A percentile compares a stretch with the other conserved stretches of the same genome.
Conservation (phyloP, 176 grass and related monocot species). For the Urochloa ruziziensis region DNA sequence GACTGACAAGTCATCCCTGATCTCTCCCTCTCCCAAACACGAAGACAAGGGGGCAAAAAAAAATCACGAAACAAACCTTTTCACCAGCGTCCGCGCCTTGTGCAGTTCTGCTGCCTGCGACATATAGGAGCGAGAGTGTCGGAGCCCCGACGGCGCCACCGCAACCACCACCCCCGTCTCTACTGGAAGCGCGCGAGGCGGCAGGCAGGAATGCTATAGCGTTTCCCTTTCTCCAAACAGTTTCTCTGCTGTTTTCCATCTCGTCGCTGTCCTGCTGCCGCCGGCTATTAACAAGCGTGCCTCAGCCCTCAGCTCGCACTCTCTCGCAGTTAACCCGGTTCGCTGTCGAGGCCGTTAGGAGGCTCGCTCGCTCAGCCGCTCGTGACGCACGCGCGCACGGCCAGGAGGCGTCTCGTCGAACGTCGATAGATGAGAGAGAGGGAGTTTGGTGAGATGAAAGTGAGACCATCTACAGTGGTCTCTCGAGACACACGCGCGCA, state of each 20-base stretch:
- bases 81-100: too few relatives aligned
- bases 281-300: background rate
- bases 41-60: too few relatives aligned
- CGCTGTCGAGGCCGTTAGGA: conserved; percentile 15
- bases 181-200: background rate
- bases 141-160: conserved; percentile 25
- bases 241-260: background rate
- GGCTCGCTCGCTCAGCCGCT: background rate
- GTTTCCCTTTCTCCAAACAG: background rate
- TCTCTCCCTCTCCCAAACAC: too few relatives aligned
- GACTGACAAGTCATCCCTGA: too few relatives aligned
- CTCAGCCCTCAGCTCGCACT: too few relatives aligned
- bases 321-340: background rate
- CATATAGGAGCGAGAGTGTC: background rate
- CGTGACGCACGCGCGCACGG: background rate
- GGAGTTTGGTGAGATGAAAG: background rate
- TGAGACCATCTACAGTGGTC: background rate
- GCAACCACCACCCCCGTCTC: background rate
- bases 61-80: too few relatives aligned
- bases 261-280: background rate
- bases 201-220: background rate
- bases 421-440: too few relatives aligned
- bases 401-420: background rate
- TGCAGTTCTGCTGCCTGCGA: too few relatives aligned
- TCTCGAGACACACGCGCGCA: background rate